A percentile compares a stretch with the other conserved stretches of the same genome.
Evolutionary conservation across 2,329 filamentous ascomycete genomes (phyloP).

Genomic region (Mollisia scopiformis): DNA sequence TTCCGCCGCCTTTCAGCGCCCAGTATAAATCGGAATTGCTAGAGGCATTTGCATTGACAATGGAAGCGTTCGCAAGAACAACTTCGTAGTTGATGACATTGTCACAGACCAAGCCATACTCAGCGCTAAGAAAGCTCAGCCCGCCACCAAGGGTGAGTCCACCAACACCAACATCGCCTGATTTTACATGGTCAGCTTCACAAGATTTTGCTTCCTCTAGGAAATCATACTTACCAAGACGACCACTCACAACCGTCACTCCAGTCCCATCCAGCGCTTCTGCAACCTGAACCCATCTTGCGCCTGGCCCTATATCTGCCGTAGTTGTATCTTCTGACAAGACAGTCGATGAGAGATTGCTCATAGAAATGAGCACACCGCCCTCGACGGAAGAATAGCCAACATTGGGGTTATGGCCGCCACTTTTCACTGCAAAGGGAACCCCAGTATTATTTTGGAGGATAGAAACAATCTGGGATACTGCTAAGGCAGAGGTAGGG

Average conservation of each 20-base stretch:
- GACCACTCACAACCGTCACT: slow-evolving; percentile 40
- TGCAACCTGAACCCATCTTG: slow-evolving; percentile 44
- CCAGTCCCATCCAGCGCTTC: slow-evolving; percentile 34
- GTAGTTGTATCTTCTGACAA: slow-evolving; percentile 30
- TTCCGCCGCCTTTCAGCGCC: slow-evolving; percentile 38
- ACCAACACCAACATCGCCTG: neutral
- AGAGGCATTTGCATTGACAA: slow-evolving; percentile 28
- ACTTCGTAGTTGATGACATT: slow-evolving; percentile 29
- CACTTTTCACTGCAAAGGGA: slow-evolving; percentile 44
- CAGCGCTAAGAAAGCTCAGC: slow-evolving; percentile 24
- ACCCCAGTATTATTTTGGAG: slow-evolving; percentile 34
- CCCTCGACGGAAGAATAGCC: slow-evolving; percentile 37
- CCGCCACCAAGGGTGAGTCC: neutral
- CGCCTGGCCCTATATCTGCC: slow-evolving; percentile 39
- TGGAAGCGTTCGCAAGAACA: slow-evolving; percentile 35
- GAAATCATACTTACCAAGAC: slow-evolving; percentile 28
- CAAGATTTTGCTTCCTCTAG: slow-evolving; percentile 23
- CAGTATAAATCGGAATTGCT: slow-evolving; percentile 36
- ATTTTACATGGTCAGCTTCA: neutral
- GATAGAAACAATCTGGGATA: neutral
- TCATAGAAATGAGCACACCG: neutral
- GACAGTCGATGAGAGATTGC: neutral
- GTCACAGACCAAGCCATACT: slow-evolving; percentile 21
- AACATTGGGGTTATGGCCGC: slow-evolving; percentile 44
- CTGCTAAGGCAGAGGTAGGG: neutral